Evolutionary conservation across 108 stramenopile species (phyloP).

Genomic region (Cyclotella choctawhatcheeana): DNA sequence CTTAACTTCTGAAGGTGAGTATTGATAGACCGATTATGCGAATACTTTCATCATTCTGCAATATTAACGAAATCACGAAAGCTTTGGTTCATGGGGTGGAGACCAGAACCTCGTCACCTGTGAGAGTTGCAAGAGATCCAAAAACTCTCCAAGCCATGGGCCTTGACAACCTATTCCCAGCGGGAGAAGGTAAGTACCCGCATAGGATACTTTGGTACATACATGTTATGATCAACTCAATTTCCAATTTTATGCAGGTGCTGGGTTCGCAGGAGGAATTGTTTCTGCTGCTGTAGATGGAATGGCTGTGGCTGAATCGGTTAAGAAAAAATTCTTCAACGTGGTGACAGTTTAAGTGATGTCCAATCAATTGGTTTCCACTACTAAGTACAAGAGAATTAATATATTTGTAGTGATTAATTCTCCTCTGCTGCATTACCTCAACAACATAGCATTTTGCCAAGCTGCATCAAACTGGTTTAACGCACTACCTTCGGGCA

Average conservation of each 20-base stretch:
- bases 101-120: slow-evolving; percentile 92
- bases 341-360: slow-evolving; percentile 1
- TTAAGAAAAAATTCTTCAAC: slow-evolving; percentile 60
- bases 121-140: slow-evolving; percentile 77
- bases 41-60: too few relatives aligned
- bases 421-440: too few relatives aligned
- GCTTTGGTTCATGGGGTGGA: slow-evolving; percentile 95
- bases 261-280: slow-evolving; percentile 97
- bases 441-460: slow-evolving; percentile 14
- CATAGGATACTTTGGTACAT: not conserved
- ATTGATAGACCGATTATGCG: too few relatives aligned
- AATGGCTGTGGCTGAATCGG: slow-evolving; percentile 79
- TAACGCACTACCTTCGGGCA: slow-evolving; percentile 71
- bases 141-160: slow-evolving; percentile 73
- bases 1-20: slow-evolving; percentile 18
- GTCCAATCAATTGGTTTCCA: slow-evolving; percentile 32
- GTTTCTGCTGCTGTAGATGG: slow-evolving; percentile 97
- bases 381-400: not conserved
- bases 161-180: slow-evolving; percentile 74
- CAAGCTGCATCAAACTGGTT: slow-evolving; percentile 18
- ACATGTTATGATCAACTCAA: not conserved
- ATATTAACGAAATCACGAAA: too few relatives aligned
- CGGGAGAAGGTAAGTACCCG: slow-evolving; percentile 81
- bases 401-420: not conserved
- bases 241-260: slow-evolving; percentile 54